Percentiles rank a stretch among this genome's conserved stretches.
Conservation (phyloP, 2,329 filamentous ascomycete genomes). For the Exserohilum turcica region DNA sequence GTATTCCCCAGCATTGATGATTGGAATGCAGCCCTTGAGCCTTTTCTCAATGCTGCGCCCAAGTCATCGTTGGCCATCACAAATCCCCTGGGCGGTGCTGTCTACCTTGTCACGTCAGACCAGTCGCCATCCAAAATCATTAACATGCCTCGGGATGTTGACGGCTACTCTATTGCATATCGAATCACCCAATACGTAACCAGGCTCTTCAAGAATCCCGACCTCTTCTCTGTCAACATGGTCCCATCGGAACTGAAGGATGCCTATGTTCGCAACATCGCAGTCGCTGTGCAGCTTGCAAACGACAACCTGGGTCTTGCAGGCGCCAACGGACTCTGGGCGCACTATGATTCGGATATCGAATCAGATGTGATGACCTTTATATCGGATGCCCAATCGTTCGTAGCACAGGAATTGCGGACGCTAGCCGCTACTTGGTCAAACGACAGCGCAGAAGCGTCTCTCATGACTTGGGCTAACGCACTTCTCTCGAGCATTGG, state of each 20-base stretch:
- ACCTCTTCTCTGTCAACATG: constrained; percentile 44
- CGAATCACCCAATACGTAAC: constrained; percentile 75
- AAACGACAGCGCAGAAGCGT: constrained; percentile 19
- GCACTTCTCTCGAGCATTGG: constrained; percentile 31
- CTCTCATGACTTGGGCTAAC: constrained; percentile 34
- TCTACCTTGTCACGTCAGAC: constrained; percentile 62
- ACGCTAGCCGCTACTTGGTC: constrained; percentile 20
- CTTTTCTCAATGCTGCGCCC: constrained; percentile 59
- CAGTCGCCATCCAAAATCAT: constrained; percentile 24
- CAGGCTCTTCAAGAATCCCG: constrained; percentile 58
- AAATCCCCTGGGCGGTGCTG: constrained; percentile 71
- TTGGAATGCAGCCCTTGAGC: constrained; percentile 69
- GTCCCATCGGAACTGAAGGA: constrained; percentile 27
- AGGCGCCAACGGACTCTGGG: constrained; percentile 60
- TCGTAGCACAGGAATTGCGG: constrained; percentile 53
- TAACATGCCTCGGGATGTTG: constrained; percentile 63
- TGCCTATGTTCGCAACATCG: constrained; percentile 55
- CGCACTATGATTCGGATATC: constrained; percentile 53
- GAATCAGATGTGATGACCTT: constrained; percentile 60
- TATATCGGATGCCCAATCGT: constrained; percentile 56
- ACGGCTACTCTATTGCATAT: constrained; percentile 73
- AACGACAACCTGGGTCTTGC: constrained; percentile 65
- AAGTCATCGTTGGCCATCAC: constrained; percentile 73
- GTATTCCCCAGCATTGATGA: constrained; percentile 67
- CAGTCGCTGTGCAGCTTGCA: constrained; percentile 61